Conservation (phyloP, 1,139 yeast species). For the Geotrichum europaeum region DNA sequence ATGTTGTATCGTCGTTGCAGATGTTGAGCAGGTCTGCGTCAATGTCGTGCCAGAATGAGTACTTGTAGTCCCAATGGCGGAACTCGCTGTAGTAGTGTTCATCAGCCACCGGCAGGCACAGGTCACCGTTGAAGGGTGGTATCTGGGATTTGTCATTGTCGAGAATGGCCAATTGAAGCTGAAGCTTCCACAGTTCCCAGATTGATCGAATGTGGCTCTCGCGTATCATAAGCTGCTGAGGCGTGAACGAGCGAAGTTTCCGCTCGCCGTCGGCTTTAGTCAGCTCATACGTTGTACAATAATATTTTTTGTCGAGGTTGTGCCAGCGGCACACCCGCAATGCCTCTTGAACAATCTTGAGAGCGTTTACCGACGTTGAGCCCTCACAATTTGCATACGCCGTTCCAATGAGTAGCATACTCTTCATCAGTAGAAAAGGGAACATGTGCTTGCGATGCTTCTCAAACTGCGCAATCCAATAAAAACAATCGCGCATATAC, state of each 20-base stretch:
- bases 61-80: constrained; percentile 19
- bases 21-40: constrained; percentile 19
- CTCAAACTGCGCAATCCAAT: constrained; percentile 25
- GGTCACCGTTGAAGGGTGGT: constrained; percentile 21
- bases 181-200: constrained; percentile 23
- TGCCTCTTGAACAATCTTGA: constrained; percentile 4
- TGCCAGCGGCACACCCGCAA: constrained; percentile 4
- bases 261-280: neutral
- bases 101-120: constrained; percentile 21
- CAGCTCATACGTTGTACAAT: constrained; percentile 16
- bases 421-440: constrained; percentile 18
- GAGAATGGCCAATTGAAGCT: constrained; percentile 15
- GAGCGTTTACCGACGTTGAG: constrained; percentile 9
- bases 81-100: constrained; percentile 18
- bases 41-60: constrained; percentile 21
- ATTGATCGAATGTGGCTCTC: constrained; percentile 20
- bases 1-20: neutral
- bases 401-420: constrained; percentile 18
- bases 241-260: neutral
- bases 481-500: constrained; percentile 25
- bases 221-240: constrained; percentile 18
- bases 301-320: constrained; percentile 18
- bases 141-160: neutral
- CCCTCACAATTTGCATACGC: constrained; percentile 12
- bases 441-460: constrained; percentile 19